Conservation (phyloP, 2,329 filamentous ascomycete genomes). For the Colletotrichum sublineola region DNA sequence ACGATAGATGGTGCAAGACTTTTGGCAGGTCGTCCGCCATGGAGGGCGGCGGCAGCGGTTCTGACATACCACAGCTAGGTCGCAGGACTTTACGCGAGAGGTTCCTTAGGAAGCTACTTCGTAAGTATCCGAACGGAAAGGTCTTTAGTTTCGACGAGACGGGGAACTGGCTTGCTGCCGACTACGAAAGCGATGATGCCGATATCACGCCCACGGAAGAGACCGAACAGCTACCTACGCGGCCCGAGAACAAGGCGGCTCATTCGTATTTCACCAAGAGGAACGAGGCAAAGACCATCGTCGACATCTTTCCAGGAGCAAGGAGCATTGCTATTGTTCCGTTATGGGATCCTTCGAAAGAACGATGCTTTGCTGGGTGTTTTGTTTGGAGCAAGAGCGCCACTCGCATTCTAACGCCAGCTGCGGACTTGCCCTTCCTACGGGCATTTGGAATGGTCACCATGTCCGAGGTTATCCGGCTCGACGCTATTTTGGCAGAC, state of each 20-base stretch:
- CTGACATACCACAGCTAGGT: conserved; percentile 39
- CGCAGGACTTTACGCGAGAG: conserved; percentile 52
- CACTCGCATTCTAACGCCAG: conserved; percentile 45
- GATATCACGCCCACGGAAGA: conserved; percentile 37
- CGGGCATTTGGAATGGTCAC: conserved; percentile 64
- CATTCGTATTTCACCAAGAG: conserved; percentile 41
- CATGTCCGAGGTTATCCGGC: conserved; percentile 67
- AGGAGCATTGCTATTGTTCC: conserved; percentile 53
- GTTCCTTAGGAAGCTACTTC: conserved; percentile 57
- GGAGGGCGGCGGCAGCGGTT: conserved; percentile 49
- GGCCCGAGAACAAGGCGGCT: conserved; percentile 14
- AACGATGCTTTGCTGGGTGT: conserved; percentile 56
- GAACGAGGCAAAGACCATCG: conserved; percentile 51
- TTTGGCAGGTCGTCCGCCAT: conserved; percentile 55
- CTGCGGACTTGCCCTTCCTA: conserved; percentile 53
- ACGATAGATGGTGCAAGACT: conserved; percentile 48
- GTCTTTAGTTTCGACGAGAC: conserved; percentile 60
- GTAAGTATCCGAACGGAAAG: conserved; percentile 61
- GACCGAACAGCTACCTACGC: conserved; percentile 3
- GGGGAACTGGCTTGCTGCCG: conserved; percentile 52
- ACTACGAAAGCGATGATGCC: conserved; percentile 44
- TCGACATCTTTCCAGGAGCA: conserved; percentile 55
- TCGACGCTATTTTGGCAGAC: conserved; percentile 53
- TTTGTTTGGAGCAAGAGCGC: conserved; percentile 56
- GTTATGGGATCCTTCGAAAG: conserved; percentile 52